Evolutionary conservation across 1,284 basidiomycete genomes (phyloP).

Genomic region (Boletus holoroseus): DNA sequence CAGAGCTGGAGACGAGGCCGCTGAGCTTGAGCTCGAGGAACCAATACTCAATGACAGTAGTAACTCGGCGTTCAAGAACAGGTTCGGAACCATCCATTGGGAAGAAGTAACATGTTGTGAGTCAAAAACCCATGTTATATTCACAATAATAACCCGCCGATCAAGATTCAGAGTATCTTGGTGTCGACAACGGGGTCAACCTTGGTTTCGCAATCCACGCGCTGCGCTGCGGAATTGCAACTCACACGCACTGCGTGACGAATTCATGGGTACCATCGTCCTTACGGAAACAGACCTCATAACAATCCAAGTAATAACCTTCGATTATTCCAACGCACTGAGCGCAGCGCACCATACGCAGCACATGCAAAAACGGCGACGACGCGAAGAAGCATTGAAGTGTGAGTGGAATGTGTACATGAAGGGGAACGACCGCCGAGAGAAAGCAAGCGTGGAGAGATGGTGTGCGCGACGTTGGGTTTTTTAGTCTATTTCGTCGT

Average conservation of each 20-base stretch:
- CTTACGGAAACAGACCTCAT: too few species aligned
- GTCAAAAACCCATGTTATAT: constrained; percentile 4
- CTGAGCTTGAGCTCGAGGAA: not conserved
- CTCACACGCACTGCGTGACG: not conserved
- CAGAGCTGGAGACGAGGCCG: not conserved
- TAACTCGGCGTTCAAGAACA: not conserved
- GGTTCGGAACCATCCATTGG: not conserved
- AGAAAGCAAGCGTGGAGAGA: not conserved
- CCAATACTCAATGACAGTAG: not conserved
- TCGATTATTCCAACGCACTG: not conserved
- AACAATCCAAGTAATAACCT: not conserved
- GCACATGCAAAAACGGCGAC: constrained; percentile 1
- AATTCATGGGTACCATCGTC: too few species aligned
- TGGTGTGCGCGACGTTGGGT: not conserved
- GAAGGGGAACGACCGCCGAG: not conserved
- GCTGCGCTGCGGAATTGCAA: not conserved
- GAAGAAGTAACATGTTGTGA: not conserved
- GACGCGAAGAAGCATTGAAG: not conserved
- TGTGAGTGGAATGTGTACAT: not conserved
- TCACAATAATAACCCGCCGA: not conserved
- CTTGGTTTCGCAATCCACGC: not conserved
- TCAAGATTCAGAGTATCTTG: not conserved
- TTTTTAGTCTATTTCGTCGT: not conserved
- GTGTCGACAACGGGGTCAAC: not conserved
- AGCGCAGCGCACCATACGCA: not conserved